Percentiles rank a stretch among this genome's conserved stretches.
phyloP scores from a whole-genome alignment of 371 early-diverging fungal species.

The Mortierella sp. region DNA sequence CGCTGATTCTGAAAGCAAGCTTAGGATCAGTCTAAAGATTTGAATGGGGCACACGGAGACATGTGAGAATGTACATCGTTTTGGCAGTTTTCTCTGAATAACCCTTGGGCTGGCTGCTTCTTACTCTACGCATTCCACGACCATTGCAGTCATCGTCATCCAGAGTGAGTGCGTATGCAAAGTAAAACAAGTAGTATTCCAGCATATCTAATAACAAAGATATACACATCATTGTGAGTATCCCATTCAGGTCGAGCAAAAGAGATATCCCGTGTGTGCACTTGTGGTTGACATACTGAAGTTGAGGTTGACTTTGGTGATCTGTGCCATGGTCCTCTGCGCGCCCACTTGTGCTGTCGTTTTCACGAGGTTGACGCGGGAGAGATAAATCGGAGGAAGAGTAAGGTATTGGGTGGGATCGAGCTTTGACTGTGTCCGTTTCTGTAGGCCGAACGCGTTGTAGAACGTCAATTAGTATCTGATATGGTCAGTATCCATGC shows the following conservation, averaged over 20 bases:
- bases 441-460: slow-evolving; percentile 11
- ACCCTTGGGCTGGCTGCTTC: not conserved
- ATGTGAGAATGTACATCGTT: no score
- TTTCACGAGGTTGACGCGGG: slow-evolving; percentile 48
- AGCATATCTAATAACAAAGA: slow-evolving; percentile 34
- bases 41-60: not conserved
- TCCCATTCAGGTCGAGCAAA: not conserved
- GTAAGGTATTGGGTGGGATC: slow-evolving; percentile 44
- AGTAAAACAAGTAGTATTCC: slow-evolving; percentile 52
- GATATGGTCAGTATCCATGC: no score
- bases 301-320: slow-evolving; percentile 48
- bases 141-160: slow-evolving; percentile 47
- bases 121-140: slow-evolving; percentile 41
- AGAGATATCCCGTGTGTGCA: no score
- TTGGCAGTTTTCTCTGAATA: not conserved
- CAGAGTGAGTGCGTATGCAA: slow-evolving; percentile 50
- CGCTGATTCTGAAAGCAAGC: slow-evolving; percentile 38
- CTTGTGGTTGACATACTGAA: slow-evolving; percentile 33
- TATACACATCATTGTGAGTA: no score
- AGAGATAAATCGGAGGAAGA: slow-evolving; percentile 46
- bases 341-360: slow-evolving; percentile 23
- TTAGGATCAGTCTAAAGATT: slow-evolving; percentile 42
- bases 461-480: no score
- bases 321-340: slow-evolving; percentile 35
- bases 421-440: slow-evolving; percentile 45